phyloP scores from a whole-genome alignment of 306 rosid species.

The Quercus variabilis region DNA sequence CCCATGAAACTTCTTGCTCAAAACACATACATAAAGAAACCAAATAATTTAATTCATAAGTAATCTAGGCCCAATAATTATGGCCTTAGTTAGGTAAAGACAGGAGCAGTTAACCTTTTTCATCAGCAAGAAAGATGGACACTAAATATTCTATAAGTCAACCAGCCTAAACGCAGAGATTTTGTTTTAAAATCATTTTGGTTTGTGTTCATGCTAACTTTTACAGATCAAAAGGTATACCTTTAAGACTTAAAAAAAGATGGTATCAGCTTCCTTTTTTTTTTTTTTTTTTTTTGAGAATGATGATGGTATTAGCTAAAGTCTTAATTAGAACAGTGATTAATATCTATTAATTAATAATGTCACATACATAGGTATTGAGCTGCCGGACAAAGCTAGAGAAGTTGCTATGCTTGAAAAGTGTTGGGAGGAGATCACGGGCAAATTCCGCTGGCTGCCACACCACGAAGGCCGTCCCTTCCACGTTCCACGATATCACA shows the following conservation, averaged over 20 bases:
- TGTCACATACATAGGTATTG: slow-evolving; percentile 79
- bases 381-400: slow-evolving; percentile 97
- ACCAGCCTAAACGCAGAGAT: not conserved
- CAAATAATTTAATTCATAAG: not conserved
- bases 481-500: slow-evolving; percentile 68
- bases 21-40: not conserved
- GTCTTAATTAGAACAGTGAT: too few relatives aligned
- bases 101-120: slow-evolving; percentile 8
- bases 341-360: not conserved
- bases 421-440: slow-evolving; percentile 87
- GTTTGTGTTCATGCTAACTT: not conserved
- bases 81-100: slow-evolving; percentile 5
- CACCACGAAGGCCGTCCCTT: slow-evolving; percentile 82
- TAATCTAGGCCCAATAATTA: not conserved
- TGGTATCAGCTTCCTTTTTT: not conserved
- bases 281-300: not conserved
- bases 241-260: not conserved
- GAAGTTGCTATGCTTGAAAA: slow-evolving; percentile 96
- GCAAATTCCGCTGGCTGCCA: slow-evolving; percentile 95
- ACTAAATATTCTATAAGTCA: not conserved
- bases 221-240: not conserved
- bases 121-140: not conserved
- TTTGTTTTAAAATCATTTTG: not conserved
- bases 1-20: too few relatives aligned
- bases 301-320: not conserved